phyloP scores from a whole-genome alignment of 2,329 filamentous ascomycete species.

The Blumeria hordei region DNA sequence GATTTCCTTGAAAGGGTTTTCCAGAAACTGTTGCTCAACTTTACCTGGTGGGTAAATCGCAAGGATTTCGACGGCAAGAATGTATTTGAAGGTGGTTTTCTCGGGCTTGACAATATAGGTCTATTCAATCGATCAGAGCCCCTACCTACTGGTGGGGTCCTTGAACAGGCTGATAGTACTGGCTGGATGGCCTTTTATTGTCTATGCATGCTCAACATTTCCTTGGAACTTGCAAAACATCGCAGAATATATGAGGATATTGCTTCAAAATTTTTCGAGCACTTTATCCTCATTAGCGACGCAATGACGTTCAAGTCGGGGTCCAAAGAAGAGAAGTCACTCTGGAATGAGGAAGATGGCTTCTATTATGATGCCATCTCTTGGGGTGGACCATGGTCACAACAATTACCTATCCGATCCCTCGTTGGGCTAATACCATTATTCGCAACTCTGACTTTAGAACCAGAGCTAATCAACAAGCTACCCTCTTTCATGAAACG shows the following conservation, averaged over 20 bases:
- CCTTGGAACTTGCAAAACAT: constrained; percentile 83
- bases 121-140: constrained; percentile 94
- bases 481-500: constrained; percentile 84
- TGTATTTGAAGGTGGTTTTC: constrained; percentile 87
- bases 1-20: constrained; percentile 93
- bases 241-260: constrained; percentile 89
- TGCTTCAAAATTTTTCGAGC: constrained; percentile 95
- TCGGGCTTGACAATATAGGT: constrained; percentile 91
- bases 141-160: constrained; percentile 70
- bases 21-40: constrained; percentile 86
- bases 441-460: constrained; percentile 75
- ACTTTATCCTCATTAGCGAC: constrained; percentile 93
- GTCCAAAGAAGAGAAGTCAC: constrained; percentile 48
- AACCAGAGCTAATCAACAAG: constrained; percentile 79
- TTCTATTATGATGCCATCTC: constrained; percentile 99
- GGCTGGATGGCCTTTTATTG: constrained; percentile 99
- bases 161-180: constrained; percentile 92
- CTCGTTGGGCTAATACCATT: constrained; percentile 84
- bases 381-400: constrained; percentile 79
- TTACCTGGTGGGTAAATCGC: constrained; percentile 98
- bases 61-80: constrained; percentile 92
- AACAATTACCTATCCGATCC: constrained; percentile 78
- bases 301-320: constrained; percentile 72
- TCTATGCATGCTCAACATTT: constrained; percentile 89
- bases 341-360: constrained; percentile 91